Evolutionary conservation across 306 rosid species (phyloP).

Genomic region (Clitoria ternatea): DNA sequence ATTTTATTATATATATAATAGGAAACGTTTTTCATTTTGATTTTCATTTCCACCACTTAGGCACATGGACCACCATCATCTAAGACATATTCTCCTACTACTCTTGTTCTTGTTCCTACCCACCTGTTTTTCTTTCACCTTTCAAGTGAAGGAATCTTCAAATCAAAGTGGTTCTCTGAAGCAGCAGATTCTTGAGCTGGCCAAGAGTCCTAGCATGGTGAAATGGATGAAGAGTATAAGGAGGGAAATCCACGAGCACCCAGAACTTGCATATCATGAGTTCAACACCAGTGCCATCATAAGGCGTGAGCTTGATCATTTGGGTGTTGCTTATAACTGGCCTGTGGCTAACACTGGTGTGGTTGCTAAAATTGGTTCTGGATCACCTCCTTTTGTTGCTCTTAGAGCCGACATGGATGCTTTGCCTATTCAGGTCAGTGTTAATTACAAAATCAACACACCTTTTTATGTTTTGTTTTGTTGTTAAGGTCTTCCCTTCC

Average conservation of each 20-base stretch:
- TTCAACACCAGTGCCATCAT: constrained; percentile 63
- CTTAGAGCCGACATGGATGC: constrained; percentile 97
- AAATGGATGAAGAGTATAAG: constrained; percentile 68
- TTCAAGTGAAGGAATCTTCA: constrained; percentile 9
- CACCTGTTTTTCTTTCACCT: constrained; percentile 31
- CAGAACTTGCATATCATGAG: constrained; percentile 80
- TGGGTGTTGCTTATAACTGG: constrained; percentile 68
- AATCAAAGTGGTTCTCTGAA: constrained; percentile 24
- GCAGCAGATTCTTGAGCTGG: constrained; percentile 45
- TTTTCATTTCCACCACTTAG: background rate
- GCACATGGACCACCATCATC: constrained; percentile 15
- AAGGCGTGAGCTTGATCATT: constrained; percentile 56
- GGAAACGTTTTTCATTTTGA: background rate
- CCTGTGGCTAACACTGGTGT: constrained; percentile 81
- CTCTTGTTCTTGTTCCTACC: constrained; percentile 11
- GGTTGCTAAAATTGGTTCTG: constrained; percentile 75
- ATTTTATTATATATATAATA: background rate
- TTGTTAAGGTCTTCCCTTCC: background rate
- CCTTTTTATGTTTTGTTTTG: background rate
- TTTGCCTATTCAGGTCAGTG: constrained; percentile 74
- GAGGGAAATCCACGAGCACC: constrained; percentile 79
- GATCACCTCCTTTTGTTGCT: constrained; percentile 78
- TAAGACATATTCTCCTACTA: constrained; percentile 14
- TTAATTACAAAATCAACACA: background rate
- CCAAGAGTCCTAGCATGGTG: constrained; percentile 42